phyloP scores from a whole-genome alignment of 176 grass and related monocot species.

The Pontederia paniculata region DNA sequence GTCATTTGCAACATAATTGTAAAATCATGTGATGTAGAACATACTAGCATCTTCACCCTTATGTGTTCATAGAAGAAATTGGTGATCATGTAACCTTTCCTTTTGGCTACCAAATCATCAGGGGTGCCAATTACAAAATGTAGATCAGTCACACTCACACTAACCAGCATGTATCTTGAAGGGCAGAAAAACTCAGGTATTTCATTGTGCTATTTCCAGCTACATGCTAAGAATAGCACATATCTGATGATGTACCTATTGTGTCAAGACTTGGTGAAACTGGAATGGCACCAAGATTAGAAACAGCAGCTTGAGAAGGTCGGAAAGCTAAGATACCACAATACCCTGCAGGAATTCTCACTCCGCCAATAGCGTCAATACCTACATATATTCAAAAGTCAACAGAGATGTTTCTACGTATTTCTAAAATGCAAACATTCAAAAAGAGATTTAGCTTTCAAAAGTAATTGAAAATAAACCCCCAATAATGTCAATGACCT shows the following conservation, averaged over 20 bases:
- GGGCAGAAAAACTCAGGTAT: too few relatives aligned
- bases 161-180: too few relatives aligned
- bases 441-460: not conserved
- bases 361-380: conserved; percentile 78
- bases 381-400: conserved; percentile 34
- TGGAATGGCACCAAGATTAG: conserved; percentile 67
- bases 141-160: too few relatives aligned
- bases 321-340: conserved; percentile 81
- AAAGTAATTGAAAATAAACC: not conserved
- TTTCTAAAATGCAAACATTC: conserved; percentile 6
- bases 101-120: too few relatives aligned
- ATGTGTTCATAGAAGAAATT: too few relatives aligned
- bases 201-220: not conserved
- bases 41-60: too few relatives aligned
- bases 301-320: conserved; percentile 68
- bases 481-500: too few relatives aligned
- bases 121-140: too few relatives aligned
- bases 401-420: not conserved
- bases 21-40: too few relatives aligned
- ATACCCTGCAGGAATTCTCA: conserved; percentile 79
- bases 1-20: too few relatives aligned
- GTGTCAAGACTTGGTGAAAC: conserved; percentile 85
- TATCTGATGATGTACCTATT: conserved; percentile 35
- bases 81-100: too few relatives aligned
- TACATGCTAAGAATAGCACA: conserved; percentile 9